Conservation (phyloP, 2,329 filamentous ascomycete species). For the Botrytis hyacinthi region DNA sequence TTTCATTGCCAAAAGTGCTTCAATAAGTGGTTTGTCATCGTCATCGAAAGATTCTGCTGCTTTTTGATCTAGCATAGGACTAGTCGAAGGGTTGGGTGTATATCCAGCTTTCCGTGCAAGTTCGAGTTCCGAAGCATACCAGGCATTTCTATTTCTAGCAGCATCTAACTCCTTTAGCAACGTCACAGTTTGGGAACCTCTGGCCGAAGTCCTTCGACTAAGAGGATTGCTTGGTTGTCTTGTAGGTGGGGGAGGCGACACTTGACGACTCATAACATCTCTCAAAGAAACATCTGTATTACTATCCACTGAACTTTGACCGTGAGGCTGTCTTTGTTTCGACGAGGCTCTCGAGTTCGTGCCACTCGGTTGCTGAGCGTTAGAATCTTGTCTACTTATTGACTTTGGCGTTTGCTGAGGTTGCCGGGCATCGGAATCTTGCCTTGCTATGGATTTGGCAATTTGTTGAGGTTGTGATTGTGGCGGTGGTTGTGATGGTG, state of each 20-base stretch:
- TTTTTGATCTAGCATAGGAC: conserved; percentile 72
- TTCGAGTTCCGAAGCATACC: conserved; percentile 94
- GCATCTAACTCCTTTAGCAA: conserved; percentile 84
- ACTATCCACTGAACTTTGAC: conserved; percentile 68
- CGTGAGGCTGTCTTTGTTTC: conserved; percentile 54
- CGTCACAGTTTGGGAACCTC: conserved; percentile 61
- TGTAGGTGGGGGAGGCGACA: conserved; percentile 58
- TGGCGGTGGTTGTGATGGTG: conserved; percentile 7
- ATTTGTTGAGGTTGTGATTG: conserved; percentile 35
- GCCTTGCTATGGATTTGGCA: conserved; percentile 32
- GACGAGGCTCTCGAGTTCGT: conserved; percentile 43
- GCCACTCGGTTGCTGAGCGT: conserved; percentile 30
- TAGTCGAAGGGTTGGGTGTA: conserved; percentile 65
- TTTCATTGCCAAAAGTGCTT: conserved; percentile 89
- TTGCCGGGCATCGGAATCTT: conserved; percentile 39
- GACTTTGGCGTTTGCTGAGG: conserved; percentile 42
- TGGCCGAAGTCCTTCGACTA: conserved; percentile 56
- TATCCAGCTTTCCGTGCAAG: conserved; percentile 90
- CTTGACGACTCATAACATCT: conserved; percentile 45
- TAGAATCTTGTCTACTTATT: conserved; percentile 28
- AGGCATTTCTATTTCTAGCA: conserved; percentile 83
- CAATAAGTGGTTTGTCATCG: conserved; percentile 86
- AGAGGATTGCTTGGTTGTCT: conserved; percentile 60
- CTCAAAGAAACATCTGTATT: conserved; percentile 54
- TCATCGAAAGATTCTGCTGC: conserved; percentile 80